Evolutionary conservation across 768 basidiomycete species (phyloP), one percentile per base, ranked within the genome.

Genomic region (Dioszegia aurantiaca): DNA sequence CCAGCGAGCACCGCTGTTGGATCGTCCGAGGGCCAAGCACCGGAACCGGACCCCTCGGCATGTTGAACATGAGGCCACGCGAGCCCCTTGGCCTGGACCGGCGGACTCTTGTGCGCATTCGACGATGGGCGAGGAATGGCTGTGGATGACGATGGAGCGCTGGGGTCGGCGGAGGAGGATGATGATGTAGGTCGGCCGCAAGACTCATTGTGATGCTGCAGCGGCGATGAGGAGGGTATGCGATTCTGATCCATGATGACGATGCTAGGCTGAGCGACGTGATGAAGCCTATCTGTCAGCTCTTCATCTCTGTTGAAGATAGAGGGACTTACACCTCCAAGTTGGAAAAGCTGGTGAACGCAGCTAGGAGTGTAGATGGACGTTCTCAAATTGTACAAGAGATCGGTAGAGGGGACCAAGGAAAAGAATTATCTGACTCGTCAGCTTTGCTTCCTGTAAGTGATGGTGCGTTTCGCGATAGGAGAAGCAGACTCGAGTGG

Each of bases 191-290:
- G 51, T 14, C 51, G 51, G 8, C 51, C 51, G 37, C 51, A 53
- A 1, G 36, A 27, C 23, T 53, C 51, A 37, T 39, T 51, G 37
- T 53, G 51, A 26, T 39, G 51, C 23, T 53, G 51, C 51, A 53
- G 24, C 23, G 51, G 51, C 51, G 51, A 53, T 10, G 51, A 53
- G 37, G 51, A 40, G 37, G 51, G 51, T 12, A 53, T 53, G 12
- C 51, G 51, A 40, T 53, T 53, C 10, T 39, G 36, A 37, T 53
- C 51, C 51, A 53, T 53, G 24, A 14, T 53, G 37, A 40, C 24
- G 33, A 33, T 33, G n/a, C n/a, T n/a, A n/a, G n/a, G n/a, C n/a
- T n/a, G n/a, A n/a, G 36, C 36, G 9, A 37, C 17, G 36, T 17
- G 36, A 37, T 37, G 36, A 37, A 17, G 36, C n/a, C 10, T 37